These are phyloP conservation scores for Epichloe elymi DNA, from an alignment of 2,329 filamentous ascomycete species.

Conservation along the genomic window DNA sequence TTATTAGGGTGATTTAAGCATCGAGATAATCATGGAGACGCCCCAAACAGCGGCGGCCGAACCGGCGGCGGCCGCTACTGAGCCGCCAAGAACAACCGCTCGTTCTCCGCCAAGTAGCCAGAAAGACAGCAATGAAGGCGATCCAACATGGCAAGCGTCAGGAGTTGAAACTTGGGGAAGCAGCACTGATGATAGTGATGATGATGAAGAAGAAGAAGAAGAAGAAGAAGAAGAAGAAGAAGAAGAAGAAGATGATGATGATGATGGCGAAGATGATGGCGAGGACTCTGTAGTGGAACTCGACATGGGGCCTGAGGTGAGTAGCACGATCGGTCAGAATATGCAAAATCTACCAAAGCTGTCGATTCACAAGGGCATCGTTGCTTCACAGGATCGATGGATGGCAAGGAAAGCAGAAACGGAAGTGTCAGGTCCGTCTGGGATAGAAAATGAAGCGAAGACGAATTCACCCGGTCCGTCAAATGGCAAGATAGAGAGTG, in stretches of 20 bases:
- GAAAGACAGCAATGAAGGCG: background rate
- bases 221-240: too few species aligned
- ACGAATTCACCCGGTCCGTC: background rate
- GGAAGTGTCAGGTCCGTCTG: background rate
- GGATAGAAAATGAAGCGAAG: background rate
- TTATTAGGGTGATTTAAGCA: too few species aligned
- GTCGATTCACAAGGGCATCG: background rate
- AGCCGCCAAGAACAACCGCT: background rate
- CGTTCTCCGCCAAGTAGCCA: background rate
- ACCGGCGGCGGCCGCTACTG: background rate
- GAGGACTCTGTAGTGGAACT: background rate
- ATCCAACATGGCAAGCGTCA: background rate
- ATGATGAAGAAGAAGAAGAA: background rate
- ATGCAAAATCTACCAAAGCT: background rate
- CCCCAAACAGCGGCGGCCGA: background rate
- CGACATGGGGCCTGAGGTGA: background rate
- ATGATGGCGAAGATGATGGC: background rate
- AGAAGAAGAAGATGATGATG: background rate
- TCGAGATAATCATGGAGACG: background rate
- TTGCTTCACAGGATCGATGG: background rate
- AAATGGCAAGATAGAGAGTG: background rate
- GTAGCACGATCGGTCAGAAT: background rate
- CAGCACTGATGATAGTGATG: background rate
- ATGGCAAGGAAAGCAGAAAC: background rate
- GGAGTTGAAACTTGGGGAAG: conserved; percentile 2